Base-by-base conservation (phyloP, 495 filamentous ascomycete species). In the Chaetomium tenue region DNA sequence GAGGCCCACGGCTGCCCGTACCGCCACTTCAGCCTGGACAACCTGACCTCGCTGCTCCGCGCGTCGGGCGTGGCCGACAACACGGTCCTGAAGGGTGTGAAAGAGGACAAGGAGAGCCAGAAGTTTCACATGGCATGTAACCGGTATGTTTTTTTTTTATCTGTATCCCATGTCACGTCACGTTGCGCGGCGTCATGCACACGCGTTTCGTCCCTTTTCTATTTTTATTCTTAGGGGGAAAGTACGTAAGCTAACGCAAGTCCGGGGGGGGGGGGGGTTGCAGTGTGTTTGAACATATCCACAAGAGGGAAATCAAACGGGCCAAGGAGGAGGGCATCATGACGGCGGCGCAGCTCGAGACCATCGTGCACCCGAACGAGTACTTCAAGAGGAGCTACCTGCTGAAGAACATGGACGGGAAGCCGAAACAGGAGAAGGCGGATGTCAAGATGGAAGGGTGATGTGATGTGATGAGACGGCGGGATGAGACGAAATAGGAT, bases 81-180 rank as follows among this genome's bases (percentile, higher is more conserved):
- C 42, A 87, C 88, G 2, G 81, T 96, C 28, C 71, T 99, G 63
- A 85, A 87, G 60, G 89, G 87, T 12, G 91, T 98, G 15, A 87
- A 86, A 68, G 90, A 96, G 73, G 95, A 99, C 72, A 89, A 93
- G 68, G 90, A 89, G 55, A 91, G 87, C 71, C 88, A 89, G 71
- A 87, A 93, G 67, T 99, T 87, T 68, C 95, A 99, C 74, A 90
- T 98, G 72, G 95, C 94, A 50, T 99, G 95, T 77, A 99, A 97
- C 76, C 81, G 92, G 80, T 82, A 75, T 40, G 75, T 70, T 44
- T 37, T 57, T 57, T 46, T 61, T 59, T 30, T 30, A 30, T 3
- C 37, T 40, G 9, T 47, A 50, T 20, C 46, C 8, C 46, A 37
- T 37, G 6, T 37, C 6, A 37, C 8, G 9, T n/a, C 28, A n/a